Conservation (phyloP, 73 alveolate genomes). For the Tetrahymena malaccensis region DNA sequence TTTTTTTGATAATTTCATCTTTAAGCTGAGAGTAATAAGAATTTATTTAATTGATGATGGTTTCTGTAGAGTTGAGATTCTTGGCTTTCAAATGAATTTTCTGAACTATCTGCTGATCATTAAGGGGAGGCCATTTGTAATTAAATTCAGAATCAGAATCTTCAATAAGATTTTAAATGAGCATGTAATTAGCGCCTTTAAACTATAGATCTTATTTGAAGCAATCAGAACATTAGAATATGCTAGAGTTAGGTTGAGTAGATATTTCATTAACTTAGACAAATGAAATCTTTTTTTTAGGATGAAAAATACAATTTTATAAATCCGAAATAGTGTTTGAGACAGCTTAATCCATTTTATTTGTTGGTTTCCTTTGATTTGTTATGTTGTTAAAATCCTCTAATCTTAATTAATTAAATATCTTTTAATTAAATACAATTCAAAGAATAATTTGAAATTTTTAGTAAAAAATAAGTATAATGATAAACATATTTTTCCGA, state of each 20-base stretch:
- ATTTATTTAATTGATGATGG: not conserved
- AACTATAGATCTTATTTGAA: not conserved
- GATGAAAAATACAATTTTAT: not conserved
- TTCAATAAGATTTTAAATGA: not conserved
- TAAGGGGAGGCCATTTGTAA: not conserved
- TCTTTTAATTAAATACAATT: no score
- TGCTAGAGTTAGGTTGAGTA: not conserved
- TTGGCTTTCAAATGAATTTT: not conserved
- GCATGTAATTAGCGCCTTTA: not conserved
- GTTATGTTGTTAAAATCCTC: no score
- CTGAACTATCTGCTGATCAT: not conserved
- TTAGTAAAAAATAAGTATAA: no score
- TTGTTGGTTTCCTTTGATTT: no score
- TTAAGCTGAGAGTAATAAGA: not conserved
- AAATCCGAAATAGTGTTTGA: no score
- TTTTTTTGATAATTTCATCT: not conserved
- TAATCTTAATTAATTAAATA: no score
- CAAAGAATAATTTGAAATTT: no score
- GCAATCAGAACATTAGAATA: not conserved
- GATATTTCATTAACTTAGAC: not conserved
- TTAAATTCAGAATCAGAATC: not conserved
- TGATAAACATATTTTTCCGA: no score
- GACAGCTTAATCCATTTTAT: no score
- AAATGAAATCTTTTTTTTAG: no score
- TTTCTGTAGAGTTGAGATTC: not conserved